Base-by-base conservation (phyloP, 83 land plant species). In the Thuja plicata region DNA sequence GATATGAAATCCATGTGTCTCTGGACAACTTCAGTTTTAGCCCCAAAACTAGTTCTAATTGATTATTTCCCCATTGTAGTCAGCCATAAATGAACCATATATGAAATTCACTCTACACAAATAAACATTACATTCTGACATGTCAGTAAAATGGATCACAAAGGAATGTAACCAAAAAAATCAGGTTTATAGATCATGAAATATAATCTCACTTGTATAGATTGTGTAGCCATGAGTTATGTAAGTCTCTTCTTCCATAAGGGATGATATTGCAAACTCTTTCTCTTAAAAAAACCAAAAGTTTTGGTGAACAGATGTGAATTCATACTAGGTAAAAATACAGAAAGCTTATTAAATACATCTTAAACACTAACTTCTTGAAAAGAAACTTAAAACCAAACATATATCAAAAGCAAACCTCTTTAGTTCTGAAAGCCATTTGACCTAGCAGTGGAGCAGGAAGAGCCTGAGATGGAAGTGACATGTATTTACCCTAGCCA, bases 391-490 rank as follows among this genome's bases (percentile, higher is more conserved):
- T n/a, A n/a, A n/a, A n/a, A n/a, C n/a, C n/a, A n/a, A n/a, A n/a
- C n/a, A n/a, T n/a, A n/a, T n/a, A n/a, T n/a, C n/a, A n/a, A n/a
- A n/a, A n/a, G n/a, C n/a, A n/a, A n/a, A n/a, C n/a, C n/a, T n/a
- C n/a, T n/a, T n/a, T n/a, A n/a, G n/a, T n/a, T n/a, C n/a, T n/a
- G n/a, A n/a, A n/a, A n/a, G n/a, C n/a, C n/a, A n/a, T n/a, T 38
- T 98, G 99, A 16, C 99, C 99, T 46, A 99, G 99, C 40, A 99
- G 99, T 46, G 99, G 99, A 88, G 99, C 99, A 86, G 99, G 99
- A 38, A 98, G 92, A 24, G 99, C 99, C 89, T 98, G 99, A 30
- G 99, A 92, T 48, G 99, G 99, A 71, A 98, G 96, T 50, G 99
- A 90, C 50, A 98, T 99, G 76, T 99, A 96, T 48, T 98, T 98